These are phyloP conservation scores for Hemerocallis citrina DNA, from an alignment of 106 monocot species.

Conservation along the genomic window DNA sequence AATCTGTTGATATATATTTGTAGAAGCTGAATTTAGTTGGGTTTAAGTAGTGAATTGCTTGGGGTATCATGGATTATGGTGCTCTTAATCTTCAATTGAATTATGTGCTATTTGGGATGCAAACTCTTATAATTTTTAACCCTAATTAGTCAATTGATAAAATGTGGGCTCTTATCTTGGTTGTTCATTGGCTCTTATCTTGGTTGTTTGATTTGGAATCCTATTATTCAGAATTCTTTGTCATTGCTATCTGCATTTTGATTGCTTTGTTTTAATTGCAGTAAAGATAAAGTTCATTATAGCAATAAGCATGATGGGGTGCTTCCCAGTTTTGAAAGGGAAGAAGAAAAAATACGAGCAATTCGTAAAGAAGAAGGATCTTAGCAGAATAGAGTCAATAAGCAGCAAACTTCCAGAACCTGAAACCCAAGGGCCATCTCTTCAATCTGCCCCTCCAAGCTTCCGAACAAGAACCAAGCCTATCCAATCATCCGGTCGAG, in stretches of 20 bases:
- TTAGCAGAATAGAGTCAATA: conserved; percentile 15
- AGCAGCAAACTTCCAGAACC: conserved; percentile 61
- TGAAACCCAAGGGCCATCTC: conserved; percentile 35
- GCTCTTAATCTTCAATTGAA: not conserved
- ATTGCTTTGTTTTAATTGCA: conserved; percentile 2
- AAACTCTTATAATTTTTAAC: not conserved
- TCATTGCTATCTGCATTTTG: not conserved
- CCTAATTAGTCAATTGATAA: not conserved
- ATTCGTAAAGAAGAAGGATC: conserved; percentile 15
- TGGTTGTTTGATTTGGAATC: not conserved
- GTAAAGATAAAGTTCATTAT: not conserved
- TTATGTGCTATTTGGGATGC: not conserved
- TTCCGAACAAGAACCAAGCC: conserved; percentile 59
- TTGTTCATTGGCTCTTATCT: not conserved
- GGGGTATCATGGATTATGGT: not conserved
- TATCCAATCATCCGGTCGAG: conserved; percentile 19
- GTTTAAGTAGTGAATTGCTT: not conserved
- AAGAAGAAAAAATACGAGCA: conserved; percentile 60
- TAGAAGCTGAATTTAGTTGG: not conserved
- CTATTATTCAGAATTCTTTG: not conserved
- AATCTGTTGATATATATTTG: not conserved
- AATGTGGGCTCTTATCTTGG: too few species aligned
- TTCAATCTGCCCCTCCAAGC: conserved; percentile 94
- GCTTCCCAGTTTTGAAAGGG: conserved; percentile 57
- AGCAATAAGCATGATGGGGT: conserved; percentile 50